Evolutionary conservation across 495 filamentous ascomycete species (phyloP).

Genomic region (Neurospora sp.): DNA sequence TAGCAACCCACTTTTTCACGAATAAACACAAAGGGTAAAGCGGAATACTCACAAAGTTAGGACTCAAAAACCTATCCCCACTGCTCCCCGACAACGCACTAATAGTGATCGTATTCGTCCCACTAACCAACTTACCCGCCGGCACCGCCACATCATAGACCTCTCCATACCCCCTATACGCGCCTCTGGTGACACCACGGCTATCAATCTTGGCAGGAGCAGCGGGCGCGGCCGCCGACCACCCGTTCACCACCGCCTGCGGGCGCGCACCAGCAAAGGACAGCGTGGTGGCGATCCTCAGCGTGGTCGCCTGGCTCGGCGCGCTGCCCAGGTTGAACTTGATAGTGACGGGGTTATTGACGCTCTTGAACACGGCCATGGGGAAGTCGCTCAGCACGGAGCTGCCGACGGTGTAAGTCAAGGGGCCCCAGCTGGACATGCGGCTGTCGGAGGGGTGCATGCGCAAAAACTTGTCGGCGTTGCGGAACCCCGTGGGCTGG

Average conservation of each 20-base stretch:
- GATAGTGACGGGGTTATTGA: conserved; percentile 55
- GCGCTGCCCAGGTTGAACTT: conserved; percentile 44
- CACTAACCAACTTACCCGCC: conserved; percentile 44
- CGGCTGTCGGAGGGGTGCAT: conserved; percentile 59
- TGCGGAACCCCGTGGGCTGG: conserved; percentile 53
- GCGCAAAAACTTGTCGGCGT: conserved; percentile 52
- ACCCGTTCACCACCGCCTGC: conserved; percentile 41
- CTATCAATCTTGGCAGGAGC: conserved; percentile 55
- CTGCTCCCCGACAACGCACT: conserved; percentile 48
- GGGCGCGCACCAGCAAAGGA: conserved; percentile 48
- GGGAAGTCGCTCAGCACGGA: conserved; percentile 44
- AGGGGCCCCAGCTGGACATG: conserved; percentile 49
- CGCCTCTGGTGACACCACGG: conserved; percentile 54
- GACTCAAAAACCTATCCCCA: conserved; percentile 43
- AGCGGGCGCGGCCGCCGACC: conserved; percentile 33
- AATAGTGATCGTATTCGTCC: conserved; percentile 55
- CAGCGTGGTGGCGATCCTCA: conserved; percentile 55
- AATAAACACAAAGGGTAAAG: background rate
- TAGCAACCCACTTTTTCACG: background rate
- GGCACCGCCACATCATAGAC: conserved; percentile 50
- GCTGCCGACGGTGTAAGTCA: conserved; percentile 50
- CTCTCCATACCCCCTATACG: conserved; percentile 52
- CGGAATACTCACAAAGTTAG: conserved; percentile 48
- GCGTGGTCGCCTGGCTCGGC: conserved; percentile 40
- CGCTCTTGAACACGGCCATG: conserved; percentile 55